These are phyloP conservation scores for Epichloe sibirici DNA, from an alignment of 2,329 filamentous ascomycete species.

Conservation along the genomic window DNA sequence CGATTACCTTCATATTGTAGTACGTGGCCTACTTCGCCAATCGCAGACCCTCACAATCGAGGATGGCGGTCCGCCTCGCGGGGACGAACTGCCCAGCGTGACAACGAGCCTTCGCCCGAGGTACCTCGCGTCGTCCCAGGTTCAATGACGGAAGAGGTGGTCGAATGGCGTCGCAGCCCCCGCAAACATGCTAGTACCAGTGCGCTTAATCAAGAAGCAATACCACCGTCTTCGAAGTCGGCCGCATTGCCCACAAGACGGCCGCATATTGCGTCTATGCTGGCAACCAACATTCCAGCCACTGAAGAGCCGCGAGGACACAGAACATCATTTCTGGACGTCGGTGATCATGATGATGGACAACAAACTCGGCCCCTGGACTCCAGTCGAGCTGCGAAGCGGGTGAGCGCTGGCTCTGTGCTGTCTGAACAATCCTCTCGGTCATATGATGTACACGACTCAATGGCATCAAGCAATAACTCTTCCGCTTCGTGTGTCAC, in stretches of 20 bases:
- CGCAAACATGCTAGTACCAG: constrained; percentile 5
- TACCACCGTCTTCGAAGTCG: background rate
- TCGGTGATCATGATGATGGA: background rate
- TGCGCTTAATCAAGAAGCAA: background rate
- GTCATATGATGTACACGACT: constrained; percentile 10
- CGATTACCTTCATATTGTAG: background rate
- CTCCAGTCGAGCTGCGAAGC: constrained; percentile 12
- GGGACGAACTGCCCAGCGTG: background rate
- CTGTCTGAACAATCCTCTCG: constrained; percentile 14
- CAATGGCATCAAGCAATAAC: constrained; percentile 9
- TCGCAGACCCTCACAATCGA: background rate
- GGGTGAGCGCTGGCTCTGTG: constrained; percentile 18
- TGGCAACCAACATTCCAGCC: background rate
- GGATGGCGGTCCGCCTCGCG: constrained; percentile 1
- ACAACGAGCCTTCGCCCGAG: background rate
- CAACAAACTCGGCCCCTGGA: constrained; percentile 5
- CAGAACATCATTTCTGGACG: constrained; percentile 5
- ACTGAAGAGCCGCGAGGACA: background rate
- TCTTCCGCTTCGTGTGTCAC: constrained; percentile 15
- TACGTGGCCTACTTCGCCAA: background rate
- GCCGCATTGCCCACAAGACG: background rate
- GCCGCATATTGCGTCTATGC: constrained; percentile 5
- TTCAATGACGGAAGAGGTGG: background rate
- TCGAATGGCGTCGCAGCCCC: background rate
- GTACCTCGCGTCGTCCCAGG: background rate